Base-by-base conservation (phyloP, 257 asterid genomes). In the Phtheirospermum japonicum region DNA sequence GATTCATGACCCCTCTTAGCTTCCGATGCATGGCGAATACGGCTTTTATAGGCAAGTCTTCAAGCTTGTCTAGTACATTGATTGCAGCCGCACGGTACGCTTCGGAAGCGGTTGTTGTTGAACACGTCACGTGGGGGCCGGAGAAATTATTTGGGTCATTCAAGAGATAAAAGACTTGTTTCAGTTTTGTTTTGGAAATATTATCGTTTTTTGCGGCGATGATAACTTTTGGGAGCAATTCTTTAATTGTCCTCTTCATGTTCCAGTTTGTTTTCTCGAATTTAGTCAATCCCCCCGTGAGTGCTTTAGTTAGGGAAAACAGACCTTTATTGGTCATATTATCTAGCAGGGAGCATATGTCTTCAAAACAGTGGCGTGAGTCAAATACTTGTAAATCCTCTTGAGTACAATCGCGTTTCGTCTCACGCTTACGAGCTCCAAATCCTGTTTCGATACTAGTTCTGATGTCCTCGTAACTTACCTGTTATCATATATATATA, bases 11-110 rank as follows among this genome's bases (percentile, higher is more conserved):
- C 40, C 81, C 80, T 63, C 48, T 73, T 55, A 89, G 80, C 73
- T 82, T 89, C 73, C 94, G 83, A 12, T 28, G 66, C 97, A 92
- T 92, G 72, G 89, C 84, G 7, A 6, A 34, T 43, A 89, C 57
- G 9, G 87, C 65, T 52, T 54, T 68, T 50, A 28, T 3, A 49
- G 85, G 75, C 26, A 92, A 71, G 59, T 79, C 76, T 69, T 75
- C 83, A 16, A 92, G 87, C 31, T 63, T 71, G 70, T 79, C 75
- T 64, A 86, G 75, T 55, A 92, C 75, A 62, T 70, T 73, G 6
- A 71, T 20, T 28, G 84, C 88, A 73, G 91, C 88, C 40, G 73
- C 77, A 64, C 11, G 71, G 79, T 79, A 83, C 36, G 76, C 63
- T 26, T 73, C 76, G 26, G 75, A 59, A 62, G 76, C 61, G 58